Evolutionary conservation across 2,329 filamentous ascomycete genomes (phyloP), one percentile per base, ranked within the genome.

Genomic region (Penicillium verrucosum): DNA sequence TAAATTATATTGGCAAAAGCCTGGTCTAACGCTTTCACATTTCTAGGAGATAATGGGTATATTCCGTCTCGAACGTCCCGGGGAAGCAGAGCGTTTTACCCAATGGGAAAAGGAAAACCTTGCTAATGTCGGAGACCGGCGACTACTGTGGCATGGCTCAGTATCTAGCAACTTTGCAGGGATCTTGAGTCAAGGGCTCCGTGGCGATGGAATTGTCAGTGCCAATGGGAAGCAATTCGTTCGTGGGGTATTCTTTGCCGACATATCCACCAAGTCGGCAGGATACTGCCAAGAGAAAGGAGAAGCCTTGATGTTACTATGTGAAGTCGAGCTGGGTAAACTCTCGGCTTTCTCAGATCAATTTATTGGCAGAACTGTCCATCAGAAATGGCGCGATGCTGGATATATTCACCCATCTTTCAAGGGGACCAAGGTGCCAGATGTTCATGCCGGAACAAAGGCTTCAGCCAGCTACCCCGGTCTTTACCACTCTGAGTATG

Each of bases 401-500:
- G 43, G 41, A 47, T 36, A 18, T 16, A 36, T 63, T n/a, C 58
- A 60, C 43, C 30, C 48, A 2, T 45, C 52, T 18, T 55, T 65
- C 5, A 32, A 47, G 5, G 59, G 60, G 4, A 21, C 47, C 4
- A 0, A 2, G 8, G 54, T 63, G 51, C 59, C 61, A 11, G 54
- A 63, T 37, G 21, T 58, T 18, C n/a, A 18, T 2, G 27, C 16
- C 9, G 41, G 46, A 27, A 47, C 36, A 36, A 18, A 1, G 10
- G 29, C n/a, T 11, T 5, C 8, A 5, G 21, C 0, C 4, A 1
- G 0, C 7, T 0, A 1, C 2, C 0, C 0, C 0, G 4, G 7
- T n/a, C 12, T 29, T 36, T 56, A 42, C 4, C 45, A 73, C 59
- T 71, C 72, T 47, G 75, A 78, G 63, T 77, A 77, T 56, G 72